Evolutionary conservation across 2,329 filamentous ascomycete species (phyloP).

Genomic region (Pleurostoma richardsiae): DNA sequence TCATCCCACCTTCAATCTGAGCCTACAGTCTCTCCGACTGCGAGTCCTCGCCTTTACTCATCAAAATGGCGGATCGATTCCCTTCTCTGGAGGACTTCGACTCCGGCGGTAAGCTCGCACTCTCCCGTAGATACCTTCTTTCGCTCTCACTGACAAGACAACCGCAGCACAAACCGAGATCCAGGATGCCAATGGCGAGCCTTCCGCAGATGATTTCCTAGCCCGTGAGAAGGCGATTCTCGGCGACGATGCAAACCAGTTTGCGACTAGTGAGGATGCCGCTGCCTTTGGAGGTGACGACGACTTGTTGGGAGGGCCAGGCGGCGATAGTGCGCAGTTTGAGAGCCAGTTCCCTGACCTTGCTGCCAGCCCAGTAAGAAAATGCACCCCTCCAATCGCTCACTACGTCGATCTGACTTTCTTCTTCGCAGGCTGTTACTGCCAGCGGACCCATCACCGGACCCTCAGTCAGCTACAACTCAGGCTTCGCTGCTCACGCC

Average conservation of each 20-base stretch:
- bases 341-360: slow-evolving; percentile 90
- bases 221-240: slow-evolving; percentile 85
- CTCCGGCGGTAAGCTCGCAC: slow-evolving; percentile 45
- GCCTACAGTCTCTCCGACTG: not conserved
- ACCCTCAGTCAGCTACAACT: slow-evolving; percentile 57
- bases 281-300: slow-evolving; percentile 60
- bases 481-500: slow-evolving; percentile 50
- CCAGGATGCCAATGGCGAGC: slow-evolving; percentile 50
- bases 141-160: slow-evolving; percentile 12
- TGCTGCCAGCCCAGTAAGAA: slow-evolving; percentile 60
- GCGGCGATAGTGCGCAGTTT: slow-evolving; percentile 52
- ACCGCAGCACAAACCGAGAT: slow-evolving; percentile 62
- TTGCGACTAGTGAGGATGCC: slow-evolving; percentile 70
- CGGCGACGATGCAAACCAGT: slow-evolving; percentile 90
- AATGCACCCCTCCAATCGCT: slow-evolving; percentile 6
- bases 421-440: slow-evolving; percentile 54
- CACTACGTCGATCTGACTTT: not conserved
- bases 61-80: slow-evolving; percentile 70
- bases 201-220: slow-evolving; percentile 77
- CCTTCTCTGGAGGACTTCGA: slow-evolving; percentile 77
- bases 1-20: no score
- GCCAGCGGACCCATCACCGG: slow-evolving; percentile 79
- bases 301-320: slow-evolving; percentile 65
- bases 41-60: not conserved
- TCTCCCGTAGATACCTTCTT: slow-evolving; percentile 4